Evolutionary conservation across 139 green algal species (phyloP).

Genomic region (Tetraselmis striata): DNA sequence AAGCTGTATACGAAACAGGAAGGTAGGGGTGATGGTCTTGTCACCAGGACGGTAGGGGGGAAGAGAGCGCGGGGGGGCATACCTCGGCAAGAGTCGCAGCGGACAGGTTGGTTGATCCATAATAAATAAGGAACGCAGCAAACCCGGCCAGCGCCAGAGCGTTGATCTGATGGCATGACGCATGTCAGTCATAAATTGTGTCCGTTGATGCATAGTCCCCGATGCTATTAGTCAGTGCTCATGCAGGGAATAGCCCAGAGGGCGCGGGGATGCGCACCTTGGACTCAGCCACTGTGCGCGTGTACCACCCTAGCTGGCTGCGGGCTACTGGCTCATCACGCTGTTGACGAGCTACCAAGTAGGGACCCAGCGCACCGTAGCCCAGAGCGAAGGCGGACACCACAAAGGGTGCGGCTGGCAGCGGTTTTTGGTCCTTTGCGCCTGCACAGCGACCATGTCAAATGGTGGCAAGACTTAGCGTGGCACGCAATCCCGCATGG

Average conservation of each 20-base stretch:
- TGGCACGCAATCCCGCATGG: not conserved
- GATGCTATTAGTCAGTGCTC: too few species aligned
- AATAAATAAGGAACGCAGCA: not conserved
- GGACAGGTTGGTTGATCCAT: not conserved
- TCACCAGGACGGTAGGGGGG: too few species aligned
- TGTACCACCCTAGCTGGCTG: not conserved
- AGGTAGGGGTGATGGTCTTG: too few species aligned
- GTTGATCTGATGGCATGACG: slow-evolving; percentile 2
- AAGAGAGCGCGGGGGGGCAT: too few species aligned
- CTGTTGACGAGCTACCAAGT: slow-evolving; percentile 10
- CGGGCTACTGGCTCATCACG: not conserved
- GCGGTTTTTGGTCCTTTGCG: slow-evolving; percentile 13
- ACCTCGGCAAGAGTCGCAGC: too few species aligned
- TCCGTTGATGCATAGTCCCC: slow-evolving; percentile 7
- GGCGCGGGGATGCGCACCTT: too few species aligned
- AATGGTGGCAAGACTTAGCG: not conserved
- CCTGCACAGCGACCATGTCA: not conserved
- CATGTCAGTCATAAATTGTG: slow-evolving; percentile 1
- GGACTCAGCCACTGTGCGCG: not conserved
- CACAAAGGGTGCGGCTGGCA: slow-evolving; percentile 20
- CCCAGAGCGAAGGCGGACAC: slow-evolving; percentile 19
- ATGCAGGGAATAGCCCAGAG: too few species aligned
- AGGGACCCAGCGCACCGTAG: slow-evolving; percentile 29
- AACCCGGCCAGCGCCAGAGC: not conserved
- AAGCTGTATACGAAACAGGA: too few species aligned